phyloP scores from a whole-genome alignment of 495 filamentous ascomycete genomes.

The Aspergillus baeticus region DNA sequence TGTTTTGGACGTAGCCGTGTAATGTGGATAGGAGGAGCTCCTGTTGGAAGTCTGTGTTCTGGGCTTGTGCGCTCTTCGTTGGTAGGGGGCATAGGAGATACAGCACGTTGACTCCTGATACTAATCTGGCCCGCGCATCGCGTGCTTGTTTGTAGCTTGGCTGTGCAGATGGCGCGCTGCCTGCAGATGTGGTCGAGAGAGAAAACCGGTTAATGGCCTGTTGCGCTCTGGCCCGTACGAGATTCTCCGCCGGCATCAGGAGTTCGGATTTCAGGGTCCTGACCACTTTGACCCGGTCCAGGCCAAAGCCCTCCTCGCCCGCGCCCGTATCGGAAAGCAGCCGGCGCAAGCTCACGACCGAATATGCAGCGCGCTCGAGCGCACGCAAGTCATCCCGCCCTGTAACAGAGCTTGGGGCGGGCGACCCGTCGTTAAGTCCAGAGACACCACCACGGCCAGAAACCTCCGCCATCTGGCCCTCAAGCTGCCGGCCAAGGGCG shows the following conservation, averaged over 20 bases:
- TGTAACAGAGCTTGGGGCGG: conserved; percentile 22
- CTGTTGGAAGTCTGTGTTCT: conserved; percentile 47
- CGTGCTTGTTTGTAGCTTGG: conserved; percentile 77
- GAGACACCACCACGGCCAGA: conserved; percentile 40
- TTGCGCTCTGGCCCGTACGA: conserved; percentile 66
- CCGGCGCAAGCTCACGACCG: conserved; percentile 67
- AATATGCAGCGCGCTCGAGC: conserved; percentile 75
- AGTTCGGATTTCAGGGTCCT: conserved; percentile 65
- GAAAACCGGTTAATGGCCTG: conserved; percentile 83
- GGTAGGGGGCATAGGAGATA: conserved; percentile 73
- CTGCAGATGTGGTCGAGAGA: conserved; percentile 53
- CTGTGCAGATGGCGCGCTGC: conserved; percentile 30
- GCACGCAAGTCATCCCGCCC: conserved; percentile 68
- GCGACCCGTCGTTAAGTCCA: conserved; percentile 9
- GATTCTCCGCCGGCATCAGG: conserved; percentile 66
- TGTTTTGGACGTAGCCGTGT: conserved; percentile 74
- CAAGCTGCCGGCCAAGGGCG: conserved; percentile 79
- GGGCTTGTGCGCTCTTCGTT: conserved; percentile 19
- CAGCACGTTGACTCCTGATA: conserved; percentile 73
- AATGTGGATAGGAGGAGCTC: conserved; percentile 72
- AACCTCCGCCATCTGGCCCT: conserved; percentile 70
- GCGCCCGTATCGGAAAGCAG: conserved; percentile 61
- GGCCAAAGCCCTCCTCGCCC: conserved; percentile 72
- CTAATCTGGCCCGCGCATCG: conserved; percentile 69
- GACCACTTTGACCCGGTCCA: conserved; percentile 69